phyloP scores from a whole-genome alignment of 2,329 filamentous ascomycete genomes.

The Claviceps purpurea region DNA sequence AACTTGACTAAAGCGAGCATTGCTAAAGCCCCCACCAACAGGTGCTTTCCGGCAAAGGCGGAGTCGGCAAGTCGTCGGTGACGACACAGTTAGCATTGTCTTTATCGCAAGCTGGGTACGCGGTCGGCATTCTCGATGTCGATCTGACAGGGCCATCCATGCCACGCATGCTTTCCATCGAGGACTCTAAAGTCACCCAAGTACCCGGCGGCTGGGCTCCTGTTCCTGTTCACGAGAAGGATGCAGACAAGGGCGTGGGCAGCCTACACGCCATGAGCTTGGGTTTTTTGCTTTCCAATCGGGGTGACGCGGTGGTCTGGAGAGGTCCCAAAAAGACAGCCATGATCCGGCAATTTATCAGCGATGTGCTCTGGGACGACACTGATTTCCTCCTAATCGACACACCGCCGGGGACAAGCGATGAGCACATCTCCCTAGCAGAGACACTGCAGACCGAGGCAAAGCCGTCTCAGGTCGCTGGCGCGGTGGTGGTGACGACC shows the following conservation, averaged over 20 bases:
- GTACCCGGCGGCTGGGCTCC: slow-evolving; percentile 87
- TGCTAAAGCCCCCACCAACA: slow-evolving; percentile 12
- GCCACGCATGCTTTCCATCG: slow-evolving; percentile 83
- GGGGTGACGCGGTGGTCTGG: slow-evolving; percentile 93
- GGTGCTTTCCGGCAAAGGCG: slow-evolving; percentile 91
- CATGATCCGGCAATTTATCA: slow-evolving; percentile 94
- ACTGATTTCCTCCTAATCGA: slow-evolving; percentile 92
- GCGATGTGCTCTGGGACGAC: slow-evolving; percentile 76
- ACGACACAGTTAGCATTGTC: slow-evolving; percentile 91
- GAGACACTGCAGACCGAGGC: slow-evolving; percentile 62
- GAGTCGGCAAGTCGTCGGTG: slow-evolving; percentile 95
- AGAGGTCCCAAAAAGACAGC: slow-evolving; percentile 96
- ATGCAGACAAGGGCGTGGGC: slow-evolving; percentile 39
- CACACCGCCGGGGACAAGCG: slow-evolving; percentile 88
- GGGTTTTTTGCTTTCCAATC: slow-evolving; percentile 71
- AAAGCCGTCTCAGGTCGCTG: slow-evolving; percentile 57
- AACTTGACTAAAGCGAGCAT: neutral
- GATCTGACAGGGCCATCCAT: slow-evolving; percentile 95
- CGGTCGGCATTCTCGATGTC: slow-evolving; percentile 89
- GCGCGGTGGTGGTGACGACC: slow-evolving; percentile 89
- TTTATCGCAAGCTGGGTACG: slow-evolving; percentile 70
- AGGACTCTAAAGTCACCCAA: slow-evolving; percentile 79
- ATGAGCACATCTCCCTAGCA: slow-evolving; percentile 91
- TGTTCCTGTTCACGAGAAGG: slow-evolving; percentile 61
- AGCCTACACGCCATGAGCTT: slow-evolving; percentile 78